phyloP scores from a whole-genome alignment of 805 yeast species.

The Saccharomycopsis oosterbeekiorum region DNA sequence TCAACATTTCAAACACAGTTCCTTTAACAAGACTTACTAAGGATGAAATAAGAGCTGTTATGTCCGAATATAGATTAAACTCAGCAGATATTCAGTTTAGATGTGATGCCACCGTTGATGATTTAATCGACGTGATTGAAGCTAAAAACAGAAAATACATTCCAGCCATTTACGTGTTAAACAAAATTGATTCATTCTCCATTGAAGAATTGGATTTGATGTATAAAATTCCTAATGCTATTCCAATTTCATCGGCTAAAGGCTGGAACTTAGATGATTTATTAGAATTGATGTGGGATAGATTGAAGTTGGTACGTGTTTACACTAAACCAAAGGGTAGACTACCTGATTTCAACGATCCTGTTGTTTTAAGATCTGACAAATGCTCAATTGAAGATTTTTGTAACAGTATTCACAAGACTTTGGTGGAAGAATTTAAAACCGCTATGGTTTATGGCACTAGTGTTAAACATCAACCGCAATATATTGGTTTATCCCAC shows the following conservation, averaged over 20 bases:
- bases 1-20: constrained; percentile 86
- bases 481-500: constrained; percentile 84
- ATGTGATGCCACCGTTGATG: constrained; percentile 97
- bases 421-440: constrained; percentile 86
- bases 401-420: constrained; percentile 93
- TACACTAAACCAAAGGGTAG: constrained; percentile 96
- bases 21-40: constrained; percentile 85
- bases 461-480: constrained; percentile 97
- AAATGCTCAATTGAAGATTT: constrained; percentile 87
- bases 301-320: constrained; percentile 82
- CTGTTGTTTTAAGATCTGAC: constrained; percentile 80
- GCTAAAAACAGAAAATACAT: constrained; percentile 84
- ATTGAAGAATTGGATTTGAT: constrained; percentile 86
- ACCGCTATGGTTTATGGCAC: constrained; percentile 89
- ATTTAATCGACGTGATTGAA: constrained; percentile 88
- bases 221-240: constrained; percentile 91
- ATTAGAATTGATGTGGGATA: constrained; percentile 91
- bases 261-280: constrained; percentile 97
- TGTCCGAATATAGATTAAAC: constrained; percentile 89
- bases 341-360: constrained; percentile 89
- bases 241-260: constrained; percentile 90
- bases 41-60: constrained; percentile 92
- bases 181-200: constrained; percentile 92
- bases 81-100: constrained; percentile 95
- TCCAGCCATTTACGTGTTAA: constrained; percentile 90